Evolutionary conservation across 202 grass and related monocot genomes (phyloP), one percentile per base, ranked within the genome.

Genomic region (Elaeis oleifera): DNA sequence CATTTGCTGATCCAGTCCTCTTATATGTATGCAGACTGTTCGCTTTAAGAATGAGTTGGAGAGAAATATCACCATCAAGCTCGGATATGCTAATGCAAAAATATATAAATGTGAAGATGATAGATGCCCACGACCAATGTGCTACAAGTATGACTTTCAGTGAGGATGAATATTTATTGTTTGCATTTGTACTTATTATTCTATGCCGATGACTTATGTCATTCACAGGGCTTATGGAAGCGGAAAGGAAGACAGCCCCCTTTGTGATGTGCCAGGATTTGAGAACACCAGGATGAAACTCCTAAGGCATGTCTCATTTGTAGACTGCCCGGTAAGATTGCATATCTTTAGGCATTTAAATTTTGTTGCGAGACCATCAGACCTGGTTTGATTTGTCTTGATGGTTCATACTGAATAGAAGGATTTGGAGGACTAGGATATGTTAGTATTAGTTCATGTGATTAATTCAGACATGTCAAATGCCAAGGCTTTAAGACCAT

Each of bases 31-130:
- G 58, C 49, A 99, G 94, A 99, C 94, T 44, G 88, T 99, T 82
- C 82, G 88, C 1, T 99, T 99, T 59, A 99, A 99, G 79, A 99
- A 88, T 78, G 94, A 99, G 66, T 68, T 99, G 60, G 88, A 99
- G 23, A 88, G 85, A 54, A 99, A 99, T 64, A 99, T 99, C 78
- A 99, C 94, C 64, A 99, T 99, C 57, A 97, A 97, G 72, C 73
- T 97, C 16, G 88, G 94, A 54, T 97, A 97, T 70, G 94, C 94
- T n/a, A 99, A 99, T 84, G 94, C 94, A 78, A 99, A 99, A 71
- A 94, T 99, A 55, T 99, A 99, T 32, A 92, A 78, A 62, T 94
- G 94, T 19, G 94, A 99, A 71, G 94, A 94, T 71, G 88, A 99
- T 16, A 89, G 23, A 67, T 92, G 94, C 18, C 82, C 84, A 8